Conservation (phyloP, 2,329 filamentous ascomycete species). For the Rutstroemia sp. region DNA sequence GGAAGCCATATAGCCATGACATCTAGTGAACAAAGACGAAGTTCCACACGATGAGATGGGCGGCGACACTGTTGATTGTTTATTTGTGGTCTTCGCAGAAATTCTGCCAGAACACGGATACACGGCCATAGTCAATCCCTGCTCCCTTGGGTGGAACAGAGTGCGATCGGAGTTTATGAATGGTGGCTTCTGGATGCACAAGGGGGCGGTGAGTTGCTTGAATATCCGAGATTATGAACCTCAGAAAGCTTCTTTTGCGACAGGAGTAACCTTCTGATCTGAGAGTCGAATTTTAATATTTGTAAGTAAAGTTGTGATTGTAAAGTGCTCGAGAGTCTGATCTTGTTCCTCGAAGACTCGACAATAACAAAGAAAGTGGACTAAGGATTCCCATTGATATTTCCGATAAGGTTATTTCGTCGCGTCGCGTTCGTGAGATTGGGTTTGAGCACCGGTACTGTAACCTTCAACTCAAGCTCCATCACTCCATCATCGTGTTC, state of each 20-base stretch:
- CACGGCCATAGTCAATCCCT: not conserved
- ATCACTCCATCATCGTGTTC: too few species aligned
- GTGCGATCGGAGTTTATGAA: not conserved
- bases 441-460: not conserved
- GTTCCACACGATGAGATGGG: not conserved
- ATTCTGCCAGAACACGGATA: not conserved
- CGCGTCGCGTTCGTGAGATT: not conserved
- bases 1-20: conserved; percentile 22
- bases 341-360: too few species aligned
- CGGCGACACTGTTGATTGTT: not conserved
- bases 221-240: not conserved
- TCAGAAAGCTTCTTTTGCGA: not conserved
- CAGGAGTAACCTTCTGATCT: too few species aligned
- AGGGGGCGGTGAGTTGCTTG: not conserved
- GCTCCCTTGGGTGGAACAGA: not conserved
- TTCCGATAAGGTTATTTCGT: not conserved
- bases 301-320: too few species aligned
- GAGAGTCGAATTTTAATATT: too few species aligned
- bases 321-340: too few species aligned
- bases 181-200: not conserved
- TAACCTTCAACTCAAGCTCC: not conserved
- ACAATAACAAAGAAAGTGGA: too few species aligned
- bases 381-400: not conserved
- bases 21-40: not conserved
- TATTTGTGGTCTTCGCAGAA: not conserved